Evolutionary conservation across 805 yeast genomes (phyloP), one percentile per base, ranked within the genome.

Genomic region (Wickerhamomyces strasburgensis): DNA sequence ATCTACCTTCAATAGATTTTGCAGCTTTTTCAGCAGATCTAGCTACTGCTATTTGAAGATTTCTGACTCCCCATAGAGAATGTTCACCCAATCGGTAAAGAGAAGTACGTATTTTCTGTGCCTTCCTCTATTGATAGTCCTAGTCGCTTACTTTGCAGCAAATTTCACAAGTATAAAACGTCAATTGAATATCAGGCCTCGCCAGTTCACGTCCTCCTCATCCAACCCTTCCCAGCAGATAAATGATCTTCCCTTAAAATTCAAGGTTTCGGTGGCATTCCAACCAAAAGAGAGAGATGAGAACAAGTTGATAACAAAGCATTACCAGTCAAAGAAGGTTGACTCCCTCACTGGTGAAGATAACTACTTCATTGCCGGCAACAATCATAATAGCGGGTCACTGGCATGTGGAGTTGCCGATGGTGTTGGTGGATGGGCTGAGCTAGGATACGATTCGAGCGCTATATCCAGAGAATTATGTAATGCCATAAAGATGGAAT

Each of bases 381-480:
- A 38, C 23, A 29, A 21, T 16, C 13, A 62, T 14, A 36, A 62
- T 19, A 39, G 46, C 4, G 43, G 49, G 6, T 16, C 18, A 1
- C 44, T 80, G 0, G 74, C 82, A 5, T 69, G 79, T n/a, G 94
- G 90, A 16, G 93, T 84, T 4, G 83, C 96, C 5, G 98, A 90
- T 62, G 98, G 98, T 11, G 98, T 93, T 4, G 98, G 98, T 13
- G 98, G 98, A 3, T 90, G 98, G 97, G 75, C 84, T 2, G 93
- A 85, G 43, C 80, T 84, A 32, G 97, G 97, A 0, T 83, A 78
- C 51, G 96, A 90, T 57, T 84, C 96, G 2, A 74, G 87, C 40
- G 90, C 90, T 6, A 84, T 90, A 42, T 80, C 93, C 28, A 70
- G 94, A 48, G 93, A 85, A 49, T 62, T 90, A 27, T 82, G 95